These are phyloP conservation scores for Leccinum griseonigrum DNA, from an alignment of 1,284 basidiomycete genomes.

Conservation along the genomic window DNA sequence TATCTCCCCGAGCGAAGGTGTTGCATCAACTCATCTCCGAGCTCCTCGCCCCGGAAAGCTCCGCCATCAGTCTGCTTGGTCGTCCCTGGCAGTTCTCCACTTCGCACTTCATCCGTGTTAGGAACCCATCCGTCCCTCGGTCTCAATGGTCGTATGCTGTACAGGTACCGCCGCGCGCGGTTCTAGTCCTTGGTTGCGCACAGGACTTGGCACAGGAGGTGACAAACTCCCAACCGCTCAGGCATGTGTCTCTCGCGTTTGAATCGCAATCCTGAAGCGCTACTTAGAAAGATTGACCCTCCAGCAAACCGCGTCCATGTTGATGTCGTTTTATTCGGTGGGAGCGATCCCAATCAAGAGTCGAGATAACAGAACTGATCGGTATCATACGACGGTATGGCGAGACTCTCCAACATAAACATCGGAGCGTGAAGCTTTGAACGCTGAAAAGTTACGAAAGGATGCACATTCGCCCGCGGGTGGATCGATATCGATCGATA, in stretches of 20 bases:
- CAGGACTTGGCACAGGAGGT: too few species aligned
- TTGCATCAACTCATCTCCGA: neutral
- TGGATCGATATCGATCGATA: too few species aligned
- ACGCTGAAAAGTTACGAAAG: neutral
- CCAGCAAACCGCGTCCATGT: neutral
- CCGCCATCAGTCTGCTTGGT: neutral
- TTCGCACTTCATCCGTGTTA: neutral
- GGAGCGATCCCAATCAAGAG: neutral
- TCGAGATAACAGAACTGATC: neutral
- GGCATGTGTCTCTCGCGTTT: neutral
- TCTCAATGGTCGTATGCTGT: neutral
- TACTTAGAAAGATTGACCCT: neutral
- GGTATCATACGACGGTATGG: too few species aligned
- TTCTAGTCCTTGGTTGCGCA: neutral
- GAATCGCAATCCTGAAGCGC: neutral
- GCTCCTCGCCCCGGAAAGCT: neutral
- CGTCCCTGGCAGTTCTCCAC: neutral
- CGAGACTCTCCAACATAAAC: neutral
- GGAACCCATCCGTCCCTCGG: neutral
- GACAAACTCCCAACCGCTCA: neutral
- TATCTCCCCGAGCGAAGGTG: neutral
- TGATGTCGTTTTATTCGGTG: neutral
- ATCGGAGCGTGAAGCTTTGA: neutral
- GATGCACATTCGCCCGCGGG: neutral
- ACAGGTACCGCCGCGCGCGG: neutral